phyloP scores from a whole-genome alignment of 495 filamentous ascomycete genomes.

The Penicillium waksmanii region DNA sequence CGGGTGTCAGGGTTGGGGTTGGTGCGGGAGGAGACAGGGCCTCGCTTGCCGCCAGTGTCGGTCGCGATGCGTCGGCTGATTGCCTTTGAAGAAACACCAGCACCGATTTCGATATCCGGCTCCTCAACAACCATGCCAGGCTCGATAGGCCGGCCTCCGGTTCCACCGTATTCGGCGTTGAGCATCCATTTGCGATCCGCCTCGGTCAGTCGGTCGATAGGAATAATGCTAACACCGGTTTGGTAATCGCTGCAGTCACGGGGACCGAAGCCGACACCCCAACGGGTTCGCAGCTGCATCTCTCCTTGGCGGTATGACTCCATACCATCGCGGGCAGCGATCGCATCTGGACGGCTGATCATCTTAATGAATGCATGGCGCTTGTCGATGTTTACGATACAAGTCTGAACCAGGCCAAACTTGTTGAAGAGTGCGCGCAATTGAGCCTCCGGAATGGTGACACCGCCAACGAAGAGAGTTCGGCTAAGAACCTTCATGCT shows the following conservation, averaged over 20 bases:
- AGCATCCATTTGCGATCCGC: slow-evolving; percentile 98
- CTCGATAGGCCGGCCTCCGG: slow-evolving; percentile 80
- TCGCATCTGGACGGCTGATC: slow-evolving; percentile 82
- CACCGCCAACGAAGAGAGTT: slow-evolving; percentile 95
- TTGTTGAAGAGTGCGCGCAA: slow-evolving; percentile 75
- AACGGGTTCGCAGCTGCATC: slow-evolving; percentile 84
- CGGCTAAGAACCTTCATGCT: slow-evolving; percentile 93
- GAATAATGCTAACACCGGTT: slow-evolving; percentile 90
- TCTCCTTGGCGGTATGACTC: slow-evolving; percentile 73
- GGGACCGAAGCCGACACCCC: slow-evolving; percentile 97
- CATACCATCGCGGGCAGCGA: slow-evolving; percentile 87
- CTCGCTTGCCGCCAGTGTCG: slow-evolving; percentile 73
- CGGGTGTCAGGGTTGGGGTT: slow-evolving; percentile 2
- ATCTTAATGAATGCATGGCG: slow-evolving; percentile 99
- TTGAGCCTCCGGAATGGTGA: slow-evolving; percentile 83
- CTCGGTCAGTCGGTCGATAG: slow-evolving; percentile 88
- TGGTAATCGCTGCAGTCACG: slow-evolving; percentile 97
- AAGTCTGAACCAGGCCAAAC: slow-evolving; percentile 89
- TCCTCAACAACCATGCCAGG: slow-evolving; percentile 90
- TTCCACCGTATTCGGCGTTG: slow-evolving; percentile 90
- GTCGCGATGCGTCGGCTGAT: slow-evolving; percentile 84
- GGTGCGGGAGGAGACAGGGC: slow-evolving; percentile 68
- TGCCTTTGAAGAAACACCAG: slow-evolving; percentile 94
- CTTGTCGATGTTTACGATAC: slow-evolving; percentile 97
- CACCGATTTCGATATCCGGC: slow-evolving; percentile 97